Evolutionary conservation across 2,329 filamentous ascomycete genomes (phyloP), one percentile per base, ranked within the genome.

Genomic region (Colletotrichum endophyticum): DNA sequence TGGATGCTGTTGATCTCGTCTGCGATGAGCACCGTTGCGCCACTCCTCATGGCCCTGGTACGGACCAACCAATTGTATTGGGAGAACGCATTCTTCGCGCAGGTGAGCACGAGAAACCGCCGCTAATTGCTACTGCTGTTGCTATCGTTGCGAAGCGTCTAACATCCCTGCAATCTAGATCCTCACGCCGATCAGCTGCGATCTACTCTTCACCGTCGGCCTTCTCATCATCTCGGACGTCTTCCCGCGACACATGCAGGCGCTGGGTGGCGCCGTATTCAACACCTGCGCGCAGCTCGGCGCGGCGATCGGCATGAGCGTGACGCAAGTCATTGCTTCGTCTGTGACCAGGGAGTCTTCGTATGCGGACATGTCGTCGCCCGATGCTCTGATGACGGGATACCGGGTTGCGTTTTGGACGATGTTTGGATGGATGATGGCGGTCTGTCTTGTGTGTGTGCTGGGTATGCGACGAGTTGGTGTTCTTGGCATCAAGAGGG

Each of bases 241-340:
- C 0, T 92, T 92, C 74, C 89, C 90, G 0, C 82, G 85, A 0
- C 83, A 89, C 19, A 89, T 86, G 4, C 91, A 93, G 73, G 90
- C 88, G 0, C 84, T 93, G 0, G 91, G 90, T 0, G 91, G 91
- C 0, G 91, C 88, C 0, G 89, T 93, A 0, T 93, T 92, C 82
- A 92, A 91, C 68, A 91, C 89, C 2, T 85, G 90, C 3, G 86
- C 87, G 0, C 90, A 92, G 71, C 89, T 93, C 71, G 91, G 91
- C 0, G 89, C 85, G 11, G 86, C 88, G 0, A 83, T 92, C 1
- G 90, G 89, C 0, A 79, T 92, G 8, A 89, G 88, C 1, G 78
- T 89, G 2, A 84, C 88, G 72, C 87, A 88, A 70, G 85, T 89
- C 2, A 85, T 91, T 6, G 85, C 85, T 0, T 61, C 53, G 16